These are phyloP conservation scores for Carex scoparia DNA, from an alignment of 176 grass and related monocot species.

Conservation along the genomic window DNA sequence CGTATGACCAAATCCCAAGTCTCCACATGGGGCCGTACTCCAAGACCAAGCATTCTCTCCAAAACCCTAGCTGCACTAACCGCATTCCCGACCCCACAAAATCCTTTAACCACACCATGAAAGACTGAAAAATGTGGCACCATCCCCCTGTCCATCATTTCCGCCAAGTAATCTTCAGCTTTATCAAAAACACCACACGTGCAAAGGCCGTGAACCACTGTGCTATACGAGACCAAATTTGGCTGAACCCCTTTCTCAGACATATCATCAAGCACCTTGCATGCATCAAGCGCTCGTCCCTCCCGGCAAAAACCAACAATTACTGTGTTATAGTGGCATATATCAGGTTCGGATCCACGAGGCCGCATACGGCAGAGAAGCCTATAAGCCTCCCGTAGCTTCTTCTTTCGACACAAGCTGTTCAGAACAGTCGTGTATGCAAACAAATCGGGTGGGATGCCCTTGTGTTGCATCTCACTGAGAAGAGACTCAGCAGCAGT, in stretches of 20 bases:
- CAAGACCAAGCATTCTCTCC: constrained; percentile 46
- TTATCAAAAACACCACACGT: constrained; percentile 40
- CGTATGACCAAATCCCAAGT: constrained; percentile 59
- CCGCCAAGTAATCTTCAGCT: constrained; percentile 48
- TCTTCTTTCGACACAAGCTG: constrained; percentile 66
- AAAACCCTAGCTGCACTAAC: constrained; percentile 45
- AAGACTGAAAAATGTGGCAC: constrained; percentile 74
- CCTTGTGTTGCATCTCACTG: constrained; percentile 76
- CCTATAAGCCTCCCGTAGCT: constrained; percentile 62
- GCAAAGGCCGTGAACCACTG: constrained; percentile 61
- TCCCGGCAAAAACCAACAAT: constrained; percentile 62
- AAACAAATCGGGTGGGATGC: constrained; percentile 49
- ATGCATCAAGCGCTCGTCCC: constrained; percentile 56
- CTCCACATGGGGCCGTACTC: constrained; percentile 50
- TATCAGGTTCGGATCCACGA: constrained; percentile 55
- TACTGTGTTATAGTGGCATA: constrained; percentile 74
- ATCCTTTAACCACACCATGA: constrained; percentile 66
- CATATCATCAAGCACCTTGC: constrained; percentile 87
- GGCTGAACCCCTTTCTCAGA: constrained; percentile 37
- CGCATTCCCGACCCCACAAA: constrained; percentile 55
- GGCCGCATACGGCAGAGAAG: constrained; percentile 72
- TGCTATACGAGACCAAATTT: constrained; percentile 48
- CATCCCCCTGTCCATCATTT: constrained; percentile 49
- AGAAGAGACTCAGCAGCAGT: constrained; percentile 46
- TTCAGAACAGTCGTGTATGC: constrained; percentile 61